These are phyloP conservation scores for Globisporangium iwayamae DNA, from an alignment of 352 stramenopile species.

Conservation along the genomic window DNA sequence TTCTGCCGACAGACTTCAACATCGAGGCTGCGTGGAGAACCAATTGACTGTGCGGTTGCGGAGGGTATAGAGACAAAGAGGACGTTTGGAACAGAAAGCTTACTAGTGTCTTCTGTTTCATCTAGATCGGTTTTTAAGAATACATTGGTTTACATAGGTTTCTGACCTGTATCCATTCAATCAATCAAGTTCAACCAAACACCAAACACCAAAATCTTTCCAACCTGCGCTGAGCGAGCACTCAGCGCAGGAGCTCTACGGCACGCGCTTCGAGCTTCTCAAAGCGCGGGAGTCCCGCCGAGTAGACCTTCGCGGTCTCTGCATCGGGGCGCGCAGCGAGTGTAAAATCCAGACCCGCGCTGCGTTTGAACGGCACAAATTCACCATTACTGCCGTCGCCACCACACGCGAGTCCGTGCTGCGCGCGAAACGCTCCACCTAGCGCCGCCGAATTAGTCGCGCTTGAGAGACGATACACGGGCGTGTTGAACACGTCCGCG, in stretches of 20 bases:
- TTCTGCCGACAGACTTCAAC: background rate
- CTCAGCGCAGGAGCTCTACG: slow-evolving; percentile 21
- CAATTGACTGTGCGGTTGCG: background rate
- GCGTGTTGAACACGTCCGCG: slow-evolving; percentile 54
- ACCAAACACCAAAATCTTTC: too few relatives aligned
- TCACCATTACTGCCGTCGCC: background rate
- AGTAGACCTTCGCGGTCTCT: slow-evolving; percentile 29
- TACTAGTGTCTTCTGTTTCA: too few relatives aligned
- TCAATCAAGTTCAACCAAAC: background rate
- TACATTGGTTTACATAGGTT: background rate
- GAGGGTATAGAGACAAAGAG: background rate
- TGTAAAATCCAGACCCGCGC: slow-evolving; percentile 33
- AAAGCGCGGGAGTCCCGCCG: slow-evolving; percentile 31
- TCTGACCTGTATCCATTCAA: background rate
- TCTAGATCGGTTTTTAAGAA: background rate
- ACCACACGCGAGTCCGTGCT: slow-evolving; percentile 33
- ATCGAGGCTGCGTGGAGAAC: background rate
- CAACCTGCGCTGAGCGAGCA: background rate
- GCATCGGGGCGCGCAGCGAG: slow-evolving; percentile 30
- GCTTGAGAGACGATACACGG: slow-evolving; percentile 40
- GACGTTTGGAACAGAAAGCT: too few relatives aligned
- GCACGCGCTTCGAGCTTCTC: slow-evolving; percentile 32
- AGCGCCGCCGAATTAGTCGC: slow-evolving; percentile 50
- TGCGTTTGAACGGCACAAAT: slow-evolving; percentile 38
- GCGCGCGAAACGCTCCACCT: slow-evolving; percentile 45